These are phyloP conservation scores for Paramecium pentaurelia DNA, from an alignment of 73 alveolate genomes.

Conservation along the genomic window DNA sequence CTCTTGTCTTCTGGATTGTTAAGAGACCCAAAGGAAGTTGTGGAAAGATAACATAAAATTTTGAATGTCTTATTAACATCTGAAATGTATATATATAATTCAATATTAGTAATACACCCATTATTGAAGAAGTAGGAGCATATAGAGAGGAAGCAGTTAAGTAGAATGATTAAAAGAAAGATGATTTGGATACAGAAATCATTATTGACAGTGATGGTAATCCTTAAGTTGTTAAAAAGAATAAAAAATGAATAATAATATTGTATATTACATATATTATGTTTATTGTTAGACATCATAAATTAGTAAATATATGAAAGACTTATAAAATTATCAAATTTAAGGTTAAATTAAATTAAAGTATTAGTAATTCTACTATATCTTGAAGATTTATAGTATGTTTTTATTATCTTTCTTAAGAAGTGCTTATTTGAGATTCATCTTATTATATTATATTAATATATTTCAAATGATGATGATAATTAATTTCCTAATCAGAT, in stretches of 20 bases:
- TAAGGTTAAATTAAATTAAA: too few relatives aligned
- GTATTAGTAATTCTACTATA: too few relatives aligned
- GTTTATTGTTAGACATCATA: background rate
- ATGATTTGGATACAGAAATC: slow-evolving; percentile 46
- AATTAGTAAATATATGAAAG: too few relatives aligned
- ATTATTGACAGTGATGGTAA: slow-evolving; percentile 48
- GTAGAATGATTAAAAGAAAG: background rate
- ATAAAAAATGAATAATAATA: background rate
- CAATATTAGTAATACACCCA: background rate
- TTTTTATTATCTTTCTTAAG: too few relatives aligned
- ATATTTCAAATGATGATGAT: too few relatives aligned
- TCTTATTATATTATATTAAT: too few relatives aligned
- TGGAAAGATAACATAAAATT: slow-evolving; percentile 58
- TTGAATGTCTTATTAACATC: slow-evolving; percentile 36
- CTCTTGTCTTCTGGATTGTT: slow-evolving; percentile 61
- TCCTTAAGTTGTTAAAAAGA: slow-evolving; percentile 54
- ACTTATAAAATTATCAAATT: too few relatives aligned
- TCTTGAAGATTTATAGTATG: too few relatives aligned
- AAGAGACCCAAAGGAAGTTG: slow-evolving; percentile 44
- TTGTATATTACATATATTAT: background rate
- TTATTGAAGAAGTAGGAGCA: slow-evolving; percentile 9
- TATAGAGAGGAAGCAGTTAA: slow-evolving; percentile 18
- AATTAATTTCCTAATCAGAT: too few relatives aligned
- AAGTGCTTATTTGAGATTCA: too few relatives aligned
- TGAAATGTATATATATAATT: background rate